A percentile compares a stretch with the other conserved stretches of the same genome.
phyloP scores from a whole-genome alignment of 305 asterid genomes.

The Plantago lanceolata region DNA sequence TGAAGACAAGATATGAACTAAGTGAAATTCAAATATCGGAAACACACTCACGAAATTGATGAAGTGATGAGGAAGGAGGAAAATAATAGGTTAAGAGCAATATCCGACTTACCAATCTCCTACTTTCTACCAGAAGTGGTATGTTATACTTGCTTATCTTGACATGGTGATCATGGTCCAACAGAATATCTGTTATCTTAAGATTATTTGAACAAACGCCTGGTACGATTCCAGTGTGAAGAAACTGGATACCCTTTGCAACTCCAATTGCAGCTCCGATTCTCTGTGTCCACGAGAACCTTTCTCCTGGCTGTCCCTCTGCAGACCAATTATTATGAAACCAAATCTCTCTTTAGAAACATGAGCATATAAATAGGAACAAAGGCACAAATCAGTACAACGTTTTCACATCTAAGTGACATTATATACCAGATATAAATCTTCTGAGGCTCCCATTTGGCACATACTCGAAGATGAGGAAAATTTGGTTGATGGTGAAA shows the following conservation, averaged over 20 bases:
- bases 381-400: too few species aligned
- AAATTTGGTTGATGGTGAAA: slow-evolving; percentile 47
- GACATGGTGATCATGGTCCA: slow-evolving; percentile 61
- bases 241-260: slow-evolving; percentile 74
- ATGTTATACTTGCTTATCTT: slow-evolving; percentile 72
- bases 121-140: slow-evolving; percentile 46
- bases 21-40: background rate
- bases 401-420: background rate
- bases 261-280: slow-evolving; percentile 68
- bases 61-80: slow-evolving; percentile 2
- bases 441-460: slow-evolving; percentile 59
- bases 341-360: too few species aligned
- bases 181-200: slow-evolving; percentile 62
- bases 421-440: slow-evolving; percentile 50
- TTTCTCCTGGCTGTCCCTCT: slow-evolving; percentile 43
- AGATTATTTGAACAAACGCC: slow-evolving; percentile 58
- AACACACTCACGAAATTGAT: background rate
- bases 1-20: background rate
- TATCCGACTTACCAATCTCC: slow-evolving; percentile 38
- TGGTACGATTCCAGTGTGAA: slow-evolving; percentile 85
- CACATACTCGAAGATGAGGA: slow-evolving; percentile 57
- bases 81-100: background rate
- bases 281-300: slow-evolving; percentile 64
- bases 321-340: slow-evolving; percentile 14
- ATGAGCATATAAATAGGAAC: too few species aligned